Conservation (phyloP, 106 monocot species). For the Gastrodia elata region DNA sequence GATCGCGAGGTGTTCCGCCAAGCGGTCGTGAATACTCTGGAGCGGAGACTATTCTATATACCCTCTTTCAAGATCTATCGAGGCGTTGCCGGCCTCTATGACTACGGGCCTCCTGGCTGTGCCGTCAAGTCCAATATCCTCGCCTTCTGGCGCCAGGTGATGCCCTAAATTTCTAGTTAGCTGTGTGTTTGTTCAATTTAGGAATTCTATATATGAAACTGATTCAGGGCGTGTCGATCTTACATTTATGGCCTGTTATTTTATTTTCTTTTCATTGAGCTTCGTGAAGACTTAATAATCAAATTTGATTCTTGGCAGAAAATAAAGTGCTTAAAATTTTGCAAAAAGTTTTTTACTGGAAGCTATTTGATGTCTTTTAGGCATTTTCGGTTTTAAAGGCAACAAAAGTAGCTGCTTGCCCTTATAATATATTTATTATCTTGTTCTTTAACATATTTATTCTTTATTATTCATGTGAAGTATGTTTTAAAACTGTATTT, state of each 20-base stretch:
- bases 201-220: not conserved
- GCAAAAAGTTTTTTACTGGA: not conserved
- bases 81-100: constrained; percentile 88
- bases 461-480: not conserved
- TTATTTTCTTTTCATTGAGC: not conserved
- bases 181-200: not conserved
- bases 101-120: constrained; percentile 90
- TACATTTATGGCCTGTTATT: not conserved
- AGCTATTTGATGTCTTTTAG: not conserved
- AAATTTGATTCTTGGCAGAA: not conserved
- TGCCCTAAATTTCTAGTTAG: not conserved
- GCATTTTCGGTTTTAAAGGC: not conserved
- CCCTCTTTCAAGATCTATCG: constrained; percentile 96
- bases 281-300: not conserved
- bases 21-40: constrained; percentile 67
- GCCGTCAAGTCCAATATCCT: constrained; percentile 84
- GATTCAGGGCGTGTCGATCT: not conserved
- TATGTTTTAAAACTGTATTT: not conserved
- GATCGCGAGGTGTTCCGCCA: constrained; percentile 52
- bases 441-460: not conserved
- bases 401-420: not conserved
- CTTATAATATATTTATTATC: not conserved
- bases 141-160: constrained; percentile 90
- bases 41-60: constrained; percentile 76
- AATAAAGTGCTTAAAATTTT: not conserved